phyloP scores from a whole-genome alignment of 2,329 filamentous ascomycete genomes.

The Ceratocystis variospora region DNA sequence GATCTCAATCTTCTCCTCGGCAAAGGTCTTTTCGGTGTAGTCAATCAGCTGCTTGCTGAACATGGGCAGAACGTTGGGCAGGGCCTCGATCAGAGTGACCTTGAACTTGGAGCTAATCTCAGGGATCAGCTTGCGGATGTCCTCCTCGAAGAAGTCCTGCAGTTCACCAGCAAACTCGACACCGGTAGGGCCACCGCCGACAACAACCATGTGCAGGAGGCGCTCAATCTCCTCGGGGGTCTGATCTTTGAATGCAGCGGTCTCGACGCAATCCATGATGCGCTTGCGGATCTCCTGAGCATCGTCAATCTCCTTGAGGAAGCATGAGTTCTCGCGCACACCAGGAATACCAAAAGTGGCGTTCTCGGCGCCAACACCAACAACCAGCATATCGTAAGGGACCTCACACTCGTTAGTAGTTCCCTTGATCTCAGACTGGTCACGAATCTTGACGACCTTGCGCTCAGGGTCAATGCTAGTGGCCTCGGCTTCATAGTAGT shows the following conservation, averaged over 20 bases:
- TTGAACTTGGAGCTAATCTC: conserved; percentile 92
- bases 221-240: conserved; percentile 75
- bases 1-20: conserved; percentile 96
- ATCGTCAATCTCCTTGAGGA: conserved; percentile 95
- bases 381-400: conserved; percentile 93
- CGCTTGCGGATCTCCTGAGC: conserved; percentile 93
- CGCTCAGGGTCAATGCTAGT: conserved; percentile 88
- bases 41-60: conserved; percentile 99
- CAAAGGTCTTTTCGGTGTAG: conserved; percentile 97
- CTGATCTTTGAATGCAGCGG: conserved; percentile 96
- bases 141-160: conserved; percentile 96
- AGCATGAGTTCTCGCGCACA: conserved; percentile 88
- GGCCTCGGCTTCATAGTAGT: conserved; percentile 95
- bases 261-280: conserved; percentile 99
- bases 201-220: conserved; percentile 94
- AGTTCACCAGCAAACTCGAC: conserved; percentile 98
- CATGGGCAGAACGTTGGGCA: conserved; percentile 91
- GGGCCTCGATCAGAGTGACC: conserved; percentile 91
- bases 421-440: conserved; percentile 87
- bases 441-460: conserved; percentile 76
- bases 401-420: conserved; percentile 72
- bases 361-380: conserved; percentile 95
- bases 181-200: conserved; percentile 85
- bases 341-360: conserved; percentile 96
- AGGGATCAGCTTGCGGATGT: conserved; percentile 95